Percentiles rank a stretch among this genome's conserved stretches.
phyloP scores from a whole-genome alignment of 768 basidiomycete genomes.

The Leucocoprinus sp. region DNA sequence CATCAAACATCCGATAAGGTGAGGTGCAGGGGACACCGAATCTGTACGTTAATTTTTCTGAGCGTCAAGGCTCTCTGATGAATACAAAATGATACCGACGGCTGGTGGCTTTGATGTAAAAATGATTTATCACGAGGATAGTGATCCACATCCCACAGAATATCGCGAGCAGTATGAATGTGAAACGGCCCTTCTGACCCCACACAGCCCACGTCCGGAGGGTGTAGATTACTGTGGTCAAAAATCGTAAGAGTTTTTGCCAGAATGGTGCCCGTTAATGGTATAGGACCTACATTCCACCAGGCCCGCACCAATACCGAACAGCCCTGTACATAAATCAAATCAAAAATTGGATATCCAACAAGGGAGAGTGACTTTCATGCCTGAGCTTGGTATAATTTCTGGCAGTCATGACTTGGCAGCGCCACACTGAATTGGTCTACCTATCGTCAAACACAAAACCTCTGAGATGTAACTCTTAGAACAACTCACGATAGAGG shows the following conservation, averaged over 20 bases:
- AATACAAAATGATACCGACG: background rate
- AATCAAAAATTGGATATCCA: background rate
- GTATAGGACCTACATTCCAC: background rate
- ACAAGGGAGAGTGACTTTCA: background rate
- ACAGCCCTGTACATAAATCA: background rate
- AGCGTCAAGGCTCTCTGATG: background rate
- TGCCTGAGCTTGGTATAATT: background rate
- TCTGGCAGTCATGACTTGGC: too few species aligned
- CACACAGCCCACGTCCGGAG: constrained; percentile 5
- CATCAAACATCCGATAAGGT: constrained; percentile 2
- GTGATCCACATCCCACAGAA: background rate
- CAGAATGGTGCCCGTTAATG: too few species aligned
- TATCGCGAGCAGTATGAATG: background rate
- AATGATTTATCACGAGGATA: background rate
- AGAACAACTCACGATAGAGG: background rate
- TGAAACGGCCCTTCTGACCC: background rate
- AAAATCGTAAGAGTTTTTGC: background rate
- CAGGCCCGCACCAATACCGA: background rate
- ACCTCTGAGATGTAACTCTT: background rate
- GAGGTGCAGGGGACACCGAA: background rate
- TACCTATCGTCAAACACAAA: background rate
- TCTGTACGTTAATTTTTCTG: background rate
- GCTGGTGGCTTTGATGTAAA: background rate
- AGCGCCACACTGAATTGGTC: too few species aligned
- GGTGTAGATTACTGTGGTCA: background rate